phyloP scores from a whole-genome alignment of 2,329 filamentous ascomycete species.

The Pseudogymnoascus sp. region DNA sequence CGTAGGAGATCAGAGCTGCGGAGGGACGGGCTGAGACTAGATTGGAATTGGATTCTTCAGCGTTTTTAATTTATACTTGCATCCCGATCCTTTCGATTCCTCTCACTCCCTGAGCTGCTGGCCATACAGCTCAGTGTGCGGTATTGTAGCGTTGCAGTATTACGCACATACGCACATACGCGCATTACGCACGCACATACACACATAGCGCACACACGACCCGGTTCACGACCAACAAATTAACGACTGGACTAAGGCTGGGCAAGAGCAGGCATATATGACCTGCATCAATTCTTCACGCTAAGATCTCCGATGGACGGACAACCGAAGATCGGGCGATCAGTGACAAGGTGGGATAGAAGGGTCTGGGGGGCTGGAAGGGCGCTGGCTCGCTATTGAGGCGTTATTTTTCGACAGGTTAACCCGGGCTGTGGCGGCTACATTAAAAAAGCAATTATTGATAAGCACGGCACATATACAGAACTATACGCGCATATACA shows the following conservation, averaged over 20 bases:
- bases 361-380: not conserved
- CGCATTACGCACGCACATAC: not conserved
- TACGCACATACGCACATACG: not conserved
- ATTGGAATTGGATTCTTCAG: not conserved
- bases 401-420: not conserved
- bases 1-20: not conserved
- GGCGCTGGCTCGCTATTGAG: not conserved
- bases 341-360: not conserved
- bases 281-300: not conserved
- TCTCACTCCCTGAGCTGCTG: not conserved
- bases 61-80: slow-evolving; percentile 1
- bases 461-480: not conserved
- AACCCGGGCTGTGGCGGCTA: not conserved
- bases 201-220: not conserved
- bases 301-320: slow-evolving; percentile 4
- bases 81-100: not conserved
- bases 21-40: not conserved
- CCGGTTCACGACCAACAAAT: not conserved
- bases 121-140: not conserved
- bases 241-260: not conserved
- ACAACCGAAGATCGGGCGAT: not conserved
- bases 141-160: not conserved
- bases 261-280: not conserved
- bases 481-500: too few species aligned
- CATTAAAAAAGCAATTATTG: not conserved